Percentiles rank a stretch among this genome's conserved stretches.
Evolutionary conservation across 2,329 filamentous ascomycete genomes (phyloP).

Genomic region (Aspergillus ustus): DNA sequence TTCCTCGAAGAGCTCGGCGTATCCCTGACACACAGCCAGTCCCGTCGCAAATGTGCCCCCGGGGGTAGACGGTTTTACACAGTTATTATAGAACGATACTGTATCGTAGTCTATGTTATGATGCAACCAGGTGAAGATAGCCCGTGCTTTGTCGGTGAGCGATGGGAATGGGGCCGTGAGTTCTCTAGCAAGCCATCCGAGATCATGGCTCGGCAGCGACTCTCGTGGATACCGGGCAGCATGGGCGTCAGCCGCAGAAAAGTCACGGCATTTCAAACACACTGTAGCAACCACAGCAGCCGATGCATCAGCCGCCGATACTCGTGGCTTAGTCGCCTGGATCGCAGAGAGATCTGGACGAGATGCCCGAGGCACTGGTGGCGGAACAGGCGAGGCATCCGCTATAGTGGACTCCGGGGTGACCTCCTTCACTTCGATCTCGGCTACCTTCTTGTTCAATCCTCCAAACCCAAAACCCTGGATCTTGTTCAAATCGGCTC

Average conservation of each 20-base stretch:
- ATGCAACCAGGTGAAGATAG: constrained; percentile 93
- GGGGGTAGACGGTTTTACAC: constrained; percentile 69
- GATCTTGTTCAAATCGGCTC: constrained; percentile 40
- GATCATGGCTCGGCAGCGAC: constrained; percentile 69
- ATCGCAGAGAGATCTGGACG: constrained; percentile 63
- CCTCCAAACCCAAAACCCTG: constrained; percentile 54
- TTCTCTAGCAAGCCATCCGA: constrained; percentile 75
- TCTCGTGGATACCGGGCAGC: constrained; percentile 76
- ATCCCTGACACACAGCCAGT: constrained; percentile 88
- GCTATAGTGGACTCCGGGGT: constrained; percentile 24
- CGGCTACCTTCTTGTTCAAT: constrained; percentile 43
- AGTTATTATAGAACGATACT: constrained; percentile 74
- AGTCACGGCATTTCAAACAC: constrained; percentile 89
- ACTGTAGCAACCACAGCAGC: constrained; percentile 28
- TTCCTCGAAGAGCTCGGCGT: constrained; percentile 78
- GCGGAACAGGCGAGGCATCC: constrained; percentile 50
- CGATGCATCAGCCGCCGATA: constrained; percentile 27
- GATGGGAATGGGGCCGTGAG: constrained; percentile 81
- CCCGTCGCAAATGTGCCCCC: constrained; percentile 76
- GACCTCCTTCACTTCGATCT: constrained; percentile 23
- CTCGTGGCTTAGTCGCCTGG: constrained; percentile 57
- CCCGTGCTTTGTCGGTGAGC: constrained; percentile 85
- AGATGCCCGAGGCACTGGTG: constrained; percentile 60
- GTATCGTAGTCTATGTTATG: constrained; percentile 90
- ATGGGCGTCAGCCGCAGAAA: constrained; percentile 77